These are phyloP conservation scores for Tremella fuciformis DNA, from an alignment of 768 basidiomycete genomes.

Conservation along the genomic window DNA sequence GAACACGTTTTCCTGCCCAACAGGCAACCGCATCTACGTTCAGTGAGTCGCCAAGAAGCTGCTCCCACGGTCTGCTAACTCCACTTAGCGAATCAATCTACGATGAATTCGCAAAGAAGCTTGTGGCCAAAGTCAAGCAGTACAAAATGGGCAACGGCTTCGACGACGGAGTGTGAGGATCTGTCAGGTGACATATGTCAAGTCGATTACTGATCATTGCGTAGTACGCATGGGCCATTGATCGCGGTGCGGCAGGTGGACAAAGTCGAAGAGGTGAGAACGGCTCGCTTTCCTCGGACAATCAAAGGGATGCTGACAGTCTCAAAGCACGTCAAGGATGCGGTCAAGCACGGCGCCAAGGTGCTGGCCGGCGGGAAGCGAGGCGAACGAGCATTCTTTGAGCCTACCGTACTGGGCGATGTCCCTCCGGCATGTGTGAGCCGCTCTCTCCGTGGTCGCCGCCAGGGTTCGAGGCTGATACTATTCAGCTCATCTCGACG, in stretches of 20 bases:
- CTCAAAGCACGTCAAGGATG: constrained; percentile 77
- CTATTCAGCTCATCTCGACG: constrained; percentile 56
- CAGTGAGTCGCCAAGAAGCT: neutral
- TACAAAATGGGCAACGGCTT: constrained; percentile 82
- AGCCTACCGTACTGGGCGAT: constrained; percentile 82
- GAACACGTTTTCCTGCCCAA: neutral
- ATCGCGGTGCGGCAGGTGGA: constrained; percentile 81
- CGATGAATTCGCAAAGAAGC: constrained; percentile 82
- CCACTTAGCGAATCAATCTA: constrained; percentile 64
- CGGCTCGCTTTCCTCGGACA: too few relatives aligned
- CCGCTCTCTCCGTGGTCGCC: neutral
- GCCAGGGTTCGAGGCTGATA: too few relatives aligned
- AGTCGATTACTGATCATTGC: too few relatives aligned
- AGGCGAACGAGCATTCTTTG: constrained; percentile 54
- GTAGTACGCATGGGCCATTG: constrained; percentile 80
- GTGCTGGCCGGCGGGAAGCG: constrained; percentile 81
- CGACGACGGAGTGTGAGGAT: constrained; percentile 63
- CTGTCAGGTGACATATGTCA: too few relatives aligned
- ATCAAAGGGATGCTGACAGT: too few relatives aligned
- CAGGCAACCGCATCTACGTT: constrained; percentile 14
- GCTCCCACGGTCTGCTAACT: neutral
- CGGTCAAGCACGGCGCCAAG: constrained; percentile 77
- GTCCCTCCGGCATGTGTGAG: constrained; percentile 63
- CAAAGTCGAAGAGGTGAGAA: constrained; percentile 63
- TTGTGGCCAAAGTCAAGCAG: constrained; percentile 62